Evolutionary conservation across 805 yeast species (phyloP).

Genomic region (Metschnikowia lochheadii): DNA sequence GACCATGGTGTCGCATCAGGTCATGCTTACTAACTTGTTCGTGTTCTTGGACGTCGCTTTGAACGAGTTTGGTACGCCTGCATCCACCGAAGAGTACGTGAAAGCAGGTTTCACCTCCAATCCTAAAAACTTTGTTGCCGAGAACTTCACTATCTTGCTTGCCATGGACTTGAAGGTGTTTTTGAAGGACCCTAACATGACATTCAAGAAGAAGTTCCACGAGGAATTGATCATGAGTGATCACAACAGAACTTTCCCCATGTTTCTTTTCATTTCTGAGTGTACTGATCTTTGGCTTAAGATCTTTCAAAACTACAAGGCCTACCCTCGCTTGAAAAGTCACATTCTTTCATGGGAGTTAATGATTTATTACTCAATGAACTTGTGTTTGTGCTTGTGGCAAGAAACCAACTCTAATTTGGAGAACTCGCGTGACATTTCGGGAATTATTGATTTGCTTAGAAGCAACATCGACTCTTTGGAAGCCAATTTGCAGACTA

Average conservation of each 20-base stretch:
- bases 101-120: conserved; percentile 46
- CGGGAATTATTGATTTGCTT: conserved; percentile 46
- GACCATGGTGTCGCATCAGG: conserved; percentile 36
- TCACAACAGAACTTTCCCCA: conserved; percentile 47
- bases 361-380: conserved; percentile 54
- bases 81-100: conserved; percentile 40
- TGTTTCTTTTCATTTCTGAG: conserved; percentile 36
- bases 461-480: conserved; percentile 25
- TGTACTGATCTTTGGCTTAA: conserved; percentile 36
- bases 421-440: conserved; percentile 45
- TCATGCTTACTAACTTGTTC: conserved; percentile 38
- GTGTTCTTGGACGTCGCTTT: conserved; percentile 36
- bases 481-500: conserved; percentile 23
- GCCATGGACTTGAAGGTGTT: conserved; percentile 54
- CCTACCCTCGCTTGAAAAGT: conserved; percentile 36
- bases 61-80: conserved; percentile 40
- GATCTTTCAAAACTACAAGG: conserved; percentile 25
- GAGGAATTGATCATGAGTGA: conserved; percentile 64
- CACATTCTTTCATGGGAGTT: conserved; percentile 49
- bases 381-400: conserved; percentile 61
- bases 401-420: conserved; percentile 51
- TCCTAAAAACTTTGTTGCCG: conserved; percentile 40
- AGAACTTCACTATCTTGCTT: conserved; percentile 45
- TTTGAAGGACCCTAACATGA: conserved; percentile 51
- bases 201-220: conserved; percentile 57